Conservation (phyloP, 208 protist genomes). For the Wallacemonas sp. region DNA sequence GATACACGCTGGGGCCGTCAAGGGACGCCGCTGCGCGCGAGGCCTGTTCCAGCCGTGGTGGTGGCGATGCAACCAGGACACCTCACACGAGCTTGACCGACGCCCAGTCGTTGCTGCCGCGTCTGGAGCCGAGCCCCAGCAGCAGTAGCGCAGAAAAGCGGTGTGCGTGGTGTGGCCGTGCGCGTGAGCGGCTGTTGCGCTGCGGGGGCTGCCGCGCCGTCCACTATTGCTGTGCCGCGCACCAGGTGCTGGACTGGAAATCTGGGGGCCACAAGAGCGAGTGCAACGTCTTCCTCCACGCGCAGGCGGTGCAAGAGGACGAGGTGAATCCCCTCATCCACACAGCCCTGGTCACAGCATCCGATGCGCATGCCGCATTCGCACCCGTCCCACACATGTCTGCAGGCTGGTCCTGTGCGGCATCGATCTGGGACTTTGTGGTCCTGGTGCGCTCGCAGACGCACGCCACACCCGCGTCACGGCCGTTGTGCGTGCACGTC, state of each 20-base stretch:
- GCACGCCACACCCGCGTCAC: too few relatives aligned
- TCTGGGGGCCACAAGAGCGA: conserved; percentile 47
- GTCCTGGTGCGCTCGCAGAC: background rate
- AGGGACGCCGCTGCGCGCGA: too few relatives aligned
- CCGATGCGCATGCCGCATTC: too few relatives aligned
- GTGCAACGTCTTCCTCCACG: conserved; percentile 57
- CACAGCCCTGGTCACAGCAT: background rate
- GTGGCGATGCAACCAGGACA: too few relatives aligned
- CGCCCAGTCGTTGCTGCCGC: too few relatives aligned
- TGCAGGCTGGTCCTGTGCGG: conserved; percentile 26
- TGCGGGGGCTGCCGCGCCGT: conserved; percentile 73
- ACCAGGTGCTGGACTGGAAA: conserved; percentile 82
- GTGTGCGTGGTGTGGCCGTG: conserved; percentile 73
- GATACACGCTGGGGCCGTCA: conserved; percentile 24
- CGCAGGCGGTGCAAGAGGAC: conserved; percentile 45
- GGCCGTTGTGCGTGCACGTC: conserved; percentile 29
- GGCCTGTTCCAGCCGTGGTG: too few relatives aligned
- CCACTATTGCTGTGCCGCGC: conserved; percentile 74
- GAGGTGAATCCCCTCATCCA: conserved; percentile 31
- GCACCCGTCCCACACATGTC: background rate
- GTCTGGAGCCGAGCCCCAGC: background rate
- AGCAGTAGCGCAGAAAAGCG: background rate
- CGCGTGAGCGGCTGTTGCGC: conserved; percentile 58
- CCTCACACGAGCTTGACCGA: too few relatives aligned
- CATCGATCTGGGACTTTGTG: conserved; percentile 42